Conservation (phyloP, 257 asterid species). For the Nemophila menziesii region DNA sequence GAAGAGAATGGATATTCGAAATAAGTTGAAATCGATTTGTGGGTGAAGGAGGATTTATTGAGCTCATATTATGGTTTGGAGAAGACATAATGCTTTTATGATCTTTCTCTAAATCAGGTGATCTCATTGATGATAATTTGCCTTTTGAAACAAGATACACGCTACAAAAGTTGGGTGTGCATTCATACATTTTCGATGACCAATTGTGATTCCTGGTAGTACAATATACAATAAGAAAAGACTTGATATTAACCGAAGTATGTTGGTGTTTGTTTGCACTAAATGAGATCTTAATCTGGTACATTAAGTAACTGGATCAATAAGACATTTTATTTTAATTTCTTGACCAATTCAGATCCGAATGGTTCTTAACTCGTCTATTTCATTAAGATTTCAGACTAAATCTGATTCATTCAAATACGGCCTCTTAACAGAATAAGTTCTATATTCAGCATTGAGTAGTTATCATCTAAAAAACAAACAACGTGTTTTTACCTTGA, state of each 20-base stretch:
- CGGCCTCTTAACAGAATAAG: too few relatives aligned
- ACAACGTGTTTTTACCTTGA: conserved; percentile 39
- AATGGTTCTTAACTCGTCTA: too few relatives aligned
- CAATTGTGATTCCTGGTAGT: conserved; percentile 34
- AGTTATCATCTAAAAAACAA: not conserved
- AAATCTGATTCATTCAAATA: too few relatives aligned
- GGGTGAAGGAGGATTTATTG: conserved; percentile 39
- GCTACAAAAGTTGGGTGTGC: conserved; percentile 49
- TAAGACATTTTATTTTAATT: too few relatives aligned
- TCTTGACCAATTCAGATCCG: too few relatives aligned
- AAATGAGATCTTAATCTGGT: too few relatives aligned
- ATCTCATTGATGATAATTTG: conserved; percentile 45
- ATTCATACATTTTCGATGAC: conserved; percentile 50
- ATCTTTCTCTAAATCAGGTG: conserved; percentile 55
- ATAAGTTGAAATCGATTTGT: conserved; percentile 70
- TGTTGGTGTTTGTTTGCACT: too few relatives aligned
- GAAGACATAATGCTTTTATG: conserved; percentile 38
- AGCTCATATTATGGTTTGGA: conserved; percentile 29
- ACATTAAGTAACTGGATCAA: too few relatives aligned
- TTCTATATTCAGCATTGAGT: too few relatives aligned
- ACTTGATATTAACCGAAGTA: not conserved
- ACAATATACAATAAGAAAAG: not conserved
- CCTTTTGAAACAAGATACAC: conserved; percentile 81
- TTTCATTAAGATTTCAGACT: too few relatives aligned
- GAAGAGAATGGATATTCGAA: conserved; percentile 19